These are phyloP conservation scores for Cladobotryum protrusum DNA, from an alignment of 2,329 filamentous ascomycete species.

Conservation along the genomic window DNA sequence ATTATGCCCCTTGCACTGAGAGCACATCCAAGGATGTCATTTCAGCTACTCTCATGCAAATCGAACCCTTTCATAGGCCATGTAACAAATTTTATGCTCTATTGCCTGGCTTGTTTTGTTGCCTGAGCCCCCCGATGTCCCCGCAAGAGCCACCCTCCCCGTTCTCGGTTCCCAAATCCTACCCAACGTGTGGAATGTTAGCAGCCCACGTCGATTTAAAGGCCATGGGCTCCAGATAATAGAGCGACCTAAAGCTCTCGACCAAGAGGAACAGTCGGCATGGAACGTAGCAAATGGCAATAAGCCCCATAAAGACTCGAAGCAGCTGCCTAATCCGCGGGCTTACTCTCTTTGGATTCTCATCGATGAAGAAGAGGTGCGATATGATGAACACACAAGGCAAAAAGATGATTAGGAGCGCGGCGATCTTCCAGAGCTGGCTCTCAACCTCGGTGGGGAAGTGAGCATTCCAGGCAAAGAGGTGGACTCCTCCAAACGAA, in stretches of 20 bases:
- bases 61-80: too few relatives aligned
- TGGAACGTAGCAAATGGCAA: background rate
- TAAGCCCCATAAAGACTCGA: background rate
- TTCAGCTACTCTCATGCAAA: too few relatives aligned
- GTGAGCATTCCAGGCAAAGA: background rate
- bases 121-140: too few relatives aligned
- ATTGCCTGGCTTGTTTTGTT: too few relatives aligned
- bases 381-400: background rate
- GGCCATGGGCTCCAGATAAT: background rate
- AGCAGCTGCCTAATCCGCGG: background rate
- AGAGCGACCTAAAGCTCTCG: background rate
- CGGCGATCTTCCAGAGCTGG: background rate
- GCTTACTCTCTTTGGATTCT: background rate
- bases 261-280: background rate
- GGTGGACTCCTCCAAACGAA: background rate
- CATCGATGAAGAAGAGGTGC: background rate
- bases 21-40: too few relatives aligned
- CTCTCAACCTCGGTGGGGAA: background rate
- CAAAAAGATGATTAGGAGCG: background rate
- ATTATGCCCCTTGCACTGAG: too few relatives aligned
- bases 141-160: too few relatives aligned
- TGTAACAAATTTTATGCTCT: too few relatives aligned
- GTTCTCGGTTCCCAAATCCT: background rate
- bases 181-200: background rate
- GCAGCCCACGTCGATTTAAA: background rate